A percentile compares a stretch with the other conserved stretches of the same genome.
Conservation (phyloP, 1,284 basidiomycete genomes). For the Ganoderma boninense region DNA sequence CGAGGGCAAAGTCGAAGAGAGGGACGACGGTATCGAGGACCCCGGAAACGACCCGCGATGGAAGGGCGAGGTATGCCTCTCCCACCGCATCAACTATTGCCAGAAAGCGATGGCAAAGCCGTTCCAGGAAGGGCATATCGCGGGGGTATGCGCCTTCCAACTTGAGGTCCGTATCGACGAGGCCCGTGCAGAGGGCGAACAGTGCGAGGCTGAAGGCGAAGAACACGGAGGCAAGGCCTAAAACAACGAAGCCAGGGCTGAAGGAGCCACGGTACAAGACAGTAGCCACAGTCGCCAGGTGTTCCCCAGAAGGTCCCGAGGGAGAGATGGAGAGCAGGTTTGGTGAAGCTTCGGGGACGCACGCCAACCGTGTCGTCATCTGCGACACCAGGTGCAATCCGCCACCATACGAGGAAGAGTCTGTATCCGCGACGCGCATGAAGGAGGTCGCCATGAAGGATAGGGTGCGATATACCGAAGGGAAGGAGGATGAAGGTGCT, state of each 20-base stretch:
- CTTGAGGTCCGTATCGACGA: neutral
- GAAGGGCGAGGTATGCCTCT: neutral
- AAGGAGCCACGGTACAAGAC: neutral
- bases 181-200: neutral
- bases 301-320: neutral
- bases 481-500: neutral
- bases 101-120: neutral
- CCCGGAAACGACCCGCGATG: neutral
- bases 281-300: neutral
- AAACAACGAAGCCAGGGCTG: neutral
- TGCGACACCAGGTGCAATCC: neutral
- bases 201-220: neutral
- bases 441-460: neutral
- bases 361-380: neutral
- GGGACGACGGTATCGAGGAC: neutral
- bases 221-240: neutral
- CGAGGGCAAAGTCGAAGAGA: neutral
- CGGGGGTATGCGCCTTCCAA: neutral
- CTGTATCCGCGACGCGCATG: too few relatives aligned
- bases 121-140: neutral
- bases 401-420: neutral
- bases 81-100: neutral
- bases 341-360: neutral
- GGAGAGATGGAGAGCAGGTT: neutral
- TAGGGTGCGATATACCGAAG: neutral